Base-by-base conservation (phyloP, 73 alveolate genomes). In the Paramecium sonneborni region DNA sequence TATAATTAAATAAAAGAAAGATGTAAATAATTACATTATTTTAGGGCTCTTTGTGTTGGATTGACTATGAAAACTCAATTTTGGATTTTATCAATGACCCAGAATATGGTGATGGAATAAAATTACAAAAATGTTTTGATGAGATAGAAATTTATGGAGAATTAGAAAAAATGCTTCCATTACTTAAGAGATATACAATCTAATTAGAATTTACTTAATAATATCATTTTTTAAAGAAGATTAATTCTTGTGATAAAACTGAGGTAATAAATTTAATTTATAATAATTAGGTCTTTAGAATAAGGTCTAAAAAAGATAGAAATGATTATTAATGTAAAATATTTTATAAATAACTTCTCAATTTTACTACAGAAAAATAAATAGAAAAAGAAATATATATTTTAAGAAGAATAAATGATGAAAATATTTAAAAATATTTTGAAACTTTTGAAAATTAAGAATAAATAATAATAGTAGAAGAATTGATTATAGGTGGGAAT, bases 321-420 rank as follows among this genome's bases (percentile, higher is more conserved):
- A 62, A 62, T 62, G 84, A 62, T 21, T 62, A 62, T 62, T 32
- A 62, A 62, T 62, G 84, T 26, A 62, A 32, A n/a, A 62, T 62
- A 0, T 30, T 62, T 62, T 12, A 62, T 62, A 62, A 62, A 32
- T 23, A 62, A 62, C 24, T 6, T 7, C 44, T 62, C 20, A 62
- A 26, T 30, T 10, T n/a, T 12, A 62, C 20, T 12, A 62, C 18
- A 15, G 84, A 62, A 62, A 30, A 30, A 32, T 32, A 62, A 26
- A 62, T 62, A 6, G 84, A 62, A n/a, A 62, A 62, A 14, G 84
- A 62, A 62, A 9, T 30, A 14, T 62, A 62, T 62, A 62, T 62
- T 23, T 62, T 62, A 9, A 62, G 84, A 62, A 62, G 84, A 62
- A 62, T 62, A 0, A 26, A 62, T 14, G 84, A 62, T 30, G 84